Base-by-base conservation (phyloP, 2,329 filamentous ascomycete species). In the Claviceps sp. region DNA sequence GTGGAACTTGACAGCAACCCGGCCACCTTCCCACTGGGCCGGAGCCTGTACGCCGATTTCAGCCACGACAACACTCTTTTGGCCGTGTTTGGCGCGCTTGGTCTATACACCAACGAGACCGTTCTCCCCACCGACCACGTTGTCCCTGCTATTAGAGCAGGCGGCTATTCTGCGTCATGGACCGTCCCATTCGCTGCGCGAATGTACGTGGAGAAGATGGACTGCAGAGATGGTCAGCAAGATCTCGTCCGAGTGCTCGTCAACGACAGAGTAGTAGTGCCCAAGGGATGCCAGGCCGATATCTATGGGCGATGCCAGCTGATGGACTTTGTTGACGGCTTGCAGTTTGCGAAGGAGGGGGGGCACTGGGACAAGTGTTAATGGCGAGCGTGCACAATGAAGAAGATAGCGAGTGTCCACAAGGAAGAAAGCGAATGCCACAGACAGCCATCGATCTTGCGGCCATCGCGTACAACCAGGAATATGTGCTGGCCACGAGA, bases 41-140 rank as follows among this genome's bases (percentile, higher is more conserved):
- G 71, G 44, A 69, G 69, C 11, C 68, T 95, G 1, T 96, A 94
- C 61, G 89, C 88, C 0, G 90, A 96, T 66, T 95, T 96, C 63
- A 87, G 83, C 56, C 90, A 96, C 66, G 90, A 96, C 67, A 95
- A 94, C 65, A 82, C 85, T 62, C 88, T 96, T 81, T 80, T 79
- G 34, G 77, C 78, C 7, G 80, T 94, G 6, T 86, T 86, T 62
- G 81, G 80, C 5, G 88, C 88, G 0, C 63, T 96, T 56, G 86
- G 88, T 0, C 69, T 95, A 26, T 95, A 88, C 68, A 86, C 89
- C 58, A 68, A 67, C 44, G 87, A 80, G 0, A 60, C 63, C 14
- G 70, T 75, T 11, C 68, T 85, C 23, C 73, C 76, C 2, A 75
- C 73, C 23, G 71, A 70, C 3, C 71, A 70, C 6, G 65, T 79